These are phyloP conservation scores for Scleromitrula shiraiana DNA, from an alignment of 2,329 filamentous ascomycete species.

Conservation along the genomic window DNA sequence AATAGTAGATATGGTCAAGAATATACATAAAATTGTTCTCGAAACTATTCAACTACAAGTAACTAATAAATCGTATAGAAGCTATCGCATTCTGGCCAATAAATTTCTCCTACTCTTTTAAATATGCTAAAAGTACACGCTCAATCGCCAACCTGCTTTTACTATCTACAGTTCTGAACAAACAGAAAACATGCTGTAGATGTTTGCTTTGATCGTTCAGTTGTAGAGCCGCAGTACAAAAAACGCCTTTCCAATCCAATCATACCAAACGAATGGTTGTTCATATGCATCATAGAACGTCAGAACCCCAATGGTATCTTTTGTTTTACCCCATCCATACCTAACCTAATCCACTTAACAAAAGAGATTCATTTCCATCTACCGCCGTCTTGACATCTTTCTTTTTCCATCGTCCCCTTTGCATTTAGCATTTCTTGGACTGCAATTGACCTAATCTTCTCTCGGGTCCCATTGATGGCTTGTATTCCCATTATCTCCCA, in stretches of 20 bases:
- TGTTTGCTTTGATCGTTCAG: neutral
- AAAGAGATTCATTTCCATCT: conserved; percentile 7
- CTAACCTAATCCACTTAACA: neutral
- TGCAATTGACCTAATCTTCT: conserved; percentile 15
- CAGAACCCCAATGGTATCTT: conserved; percentile 5
- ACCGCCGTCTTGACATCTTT: conserved; percentile 13
- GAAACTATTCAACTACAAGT: conserved; percentile 4
- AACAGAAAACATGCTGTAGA: neutral
- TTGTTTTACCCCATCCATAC: too few species aligned
- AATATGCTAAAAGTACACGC: neutral
- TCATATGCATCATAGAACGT: neutral
- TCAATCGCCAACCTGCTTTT: too few species aligned
- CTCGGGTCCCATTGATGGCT: conserved; percentile 9
- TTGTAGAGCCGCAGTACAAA: neutral
- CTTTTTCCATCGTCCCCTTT: conserved; percentile 22
- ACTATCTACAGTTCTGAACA: too few species aligned
- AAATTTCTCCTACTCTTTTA: neutral
- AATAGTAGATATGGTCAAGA: neutral
- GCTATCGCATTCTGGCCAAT: neutral
- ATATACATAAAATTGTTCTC: neutral
- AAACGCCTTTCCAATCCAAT: conserved; percentile 5
- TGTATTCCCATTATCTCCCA: neutral
- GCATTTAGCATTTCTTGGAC: conserved; percentile 16
- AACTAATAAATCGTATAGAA: neutral
- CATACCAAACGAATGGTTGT: conserved; percentile 6